A percentile compares a stretch with the other conserved stretches of the same genome.
Evolutionary conservation across 108 stramenopile genomes (phyloP).

Genomic region (Aurantiochytrium sp.): DNA sequence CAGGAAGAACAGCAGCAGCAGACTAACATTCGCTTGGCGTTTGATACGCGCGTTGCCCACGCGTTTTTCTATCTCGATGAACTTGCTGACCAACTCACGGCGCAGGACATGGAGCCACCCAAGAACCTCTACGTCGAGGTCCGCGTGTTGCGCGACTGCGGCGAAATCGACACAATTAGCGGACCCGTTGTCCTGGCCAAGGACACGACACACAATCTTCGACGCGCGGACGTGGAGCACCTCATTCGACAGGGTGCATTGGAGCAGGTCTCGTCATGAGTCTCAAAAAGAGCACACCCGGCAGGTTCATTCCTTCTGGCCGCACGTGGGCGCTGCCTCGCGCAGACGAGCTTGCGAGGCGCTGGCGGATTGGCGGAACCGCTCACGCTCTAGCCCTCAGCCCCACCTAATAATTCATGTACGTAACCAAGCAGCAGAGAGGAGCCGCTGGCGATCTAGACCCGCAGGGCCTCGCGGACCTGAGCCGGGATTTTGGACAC

Average conservation of each 20-base stretch:
- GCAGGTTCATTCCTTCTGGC: not conserved
- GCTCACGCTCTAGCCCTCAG: too few relatives aligned
- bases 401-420: too few relatives aligned
- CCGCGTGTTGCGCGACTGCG: slow-evolving; percentile 63
- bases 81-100: too few relatives aligned
- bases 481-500: not conserved
- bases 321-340: not conserved
- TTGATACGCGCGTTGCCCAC: too few relatives aligned
- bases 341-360: too few relatives aligned
- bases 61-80: too few relatives aligned
- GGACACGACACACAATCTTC: slow-evolving; percentile 77
- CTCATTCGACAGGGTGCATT: slow-evolving; percentile 74
- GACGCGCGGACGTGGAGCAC: slow-evolving; percentile 75
- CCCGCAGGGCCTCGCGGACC: not conserved
- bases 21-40: too few relatives aligned
- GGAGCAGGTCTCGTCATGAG: slow-evolving; percentile 51
- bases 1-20: too few relatives aligned
- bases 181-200: slow-evolving; percentile 67
- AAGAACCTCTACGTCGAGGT: slow-evolving; percentile 71
- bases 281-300: not conserved
- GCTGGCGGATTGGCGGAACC: too few relatives aligned
- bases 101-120: slow-evolving; percentile 61
- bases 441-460: too few relatives aligned
- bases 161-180: slow-evolving; percentile 65
- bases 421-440: too few relatives aligned